Evolutionary conservation across 495 filamentous ascomycete genomes (phyloP), one percentile per base, ranked within the genome.

Genomic region (Penicillium canariense): DNA sequence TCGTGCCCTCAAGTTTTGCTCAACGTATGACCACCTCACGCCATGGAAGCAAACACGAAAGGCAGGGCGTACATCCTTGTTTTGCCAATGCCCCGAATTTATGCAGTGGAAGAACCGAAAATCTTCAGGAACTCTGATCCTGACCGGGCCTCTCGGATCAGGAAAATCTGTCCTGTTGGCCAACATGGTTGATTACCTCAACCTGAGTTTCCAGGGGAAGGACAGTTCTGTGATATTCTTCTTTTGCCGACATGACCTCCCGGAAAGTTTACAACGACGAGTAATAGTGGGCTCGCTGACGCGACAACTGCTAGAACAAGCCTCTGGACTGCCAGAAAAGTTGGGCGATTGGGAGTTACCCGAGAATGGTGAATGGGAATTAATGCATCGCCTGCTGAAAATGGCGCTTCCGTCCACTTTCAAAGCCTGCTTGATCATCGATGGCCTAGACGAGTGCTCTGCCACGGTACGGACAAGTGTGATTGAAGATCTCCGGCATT

Each of bases 1-100:
- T 53, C 56, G 54, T n/a, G 49, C 70, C 11, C 65, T 77, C 8
- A 65, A 74, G 28, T 48, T 63, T 35, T 77, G 71, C 40, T 77
- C 73, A 23, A 66, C 27, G 14, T 77, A 74, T 43, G 65, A 79
- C 48, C 68, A 73, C 52, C 54, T 68, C 54, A 68, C 58, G 28
- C 64, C 67, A 4, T 76, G 74, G 72, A 76, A 77, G 50, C 67
- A 75, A 48, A 68, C 61, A 27, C 64, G 73, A 46, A 77, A 76
- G 54, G 51, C 57, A 25, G 73, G 76, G 50, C 71, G 65, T 47
- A 48, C 73, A 44, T 58, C 58, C 4, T 39, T 69, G n/a, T 70
- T 74, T 40, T 42, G 36, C 26, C 42, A 39, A 25, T 20, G 34
- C 18, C 8, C 56, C 6, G 50, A 68, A 59, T 79, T 76, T 54